Evolutionary conservation across 768 basidiomycete species (phyloP).

Genomic region (Rhodotorula sphaerocarpa): DNA sequence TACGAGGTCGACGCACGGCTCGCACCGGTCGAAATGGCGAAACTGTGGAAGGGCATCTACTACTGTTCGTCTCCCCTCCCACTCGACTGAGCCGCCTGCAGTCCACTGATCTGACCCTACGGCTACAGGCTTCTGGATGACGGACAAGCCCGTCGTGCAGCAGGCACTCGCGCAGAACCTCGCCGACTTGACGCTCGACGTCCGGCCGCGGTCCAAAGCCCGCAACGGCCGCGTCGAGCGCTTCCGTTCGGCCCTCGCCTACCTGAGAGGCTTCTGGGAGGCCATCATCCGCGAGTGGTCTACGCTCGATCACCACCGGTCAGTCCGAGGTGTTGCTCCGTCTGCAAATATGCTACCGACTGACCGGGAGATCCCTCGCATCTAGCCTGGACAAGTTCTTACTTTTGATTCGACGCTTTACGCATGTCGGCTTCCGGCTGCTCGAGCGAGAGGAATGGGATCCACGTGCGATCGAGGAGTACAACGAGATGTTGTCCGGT

Average conservation of each 20-base stretch:
- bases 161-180: constrained; percentile 80
- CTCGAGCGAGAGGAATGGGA: constrained; percentile 68
- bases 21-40: constrained; percentile 69
- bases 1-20: constrained; percentile 52
- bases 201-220: constrained; percentile 44
- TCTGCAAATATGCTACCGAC: too few relatives aligned
- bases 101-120: neutral
- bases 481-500: constrained; percentile 59
- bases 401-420: constrained; percentile 80
- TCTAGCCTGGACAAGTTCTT: constrained; percentile 95
- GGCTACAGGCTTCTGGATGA: constrained; percentile 91
- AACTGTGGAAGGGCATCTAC: constrained; percentile 95
- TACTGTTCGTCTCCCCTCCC: constrained; percentile 61
- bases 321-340: constrained; percentile 38
- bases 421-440: constrained; percentile 75
- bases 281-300: constrained; percentile 85
- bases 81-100: neutral
- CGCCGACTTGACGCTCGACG: constrained; percentile 67
- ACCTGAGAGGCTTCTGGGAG: constrained; percentile 84
- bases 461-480: constrained; percentile 50
- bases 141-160: constrained; percentile 93
- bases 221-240: constrained; percentile 33
- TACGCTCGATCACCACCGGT: constrained; percentile 85
- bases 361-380: too few relatives aligned
- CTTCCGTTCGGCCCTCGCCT: constrained; percentile 54